Base-by-base conservation (phyloP, 257 asterid species). In the Cinchona pubescens region DNA sequence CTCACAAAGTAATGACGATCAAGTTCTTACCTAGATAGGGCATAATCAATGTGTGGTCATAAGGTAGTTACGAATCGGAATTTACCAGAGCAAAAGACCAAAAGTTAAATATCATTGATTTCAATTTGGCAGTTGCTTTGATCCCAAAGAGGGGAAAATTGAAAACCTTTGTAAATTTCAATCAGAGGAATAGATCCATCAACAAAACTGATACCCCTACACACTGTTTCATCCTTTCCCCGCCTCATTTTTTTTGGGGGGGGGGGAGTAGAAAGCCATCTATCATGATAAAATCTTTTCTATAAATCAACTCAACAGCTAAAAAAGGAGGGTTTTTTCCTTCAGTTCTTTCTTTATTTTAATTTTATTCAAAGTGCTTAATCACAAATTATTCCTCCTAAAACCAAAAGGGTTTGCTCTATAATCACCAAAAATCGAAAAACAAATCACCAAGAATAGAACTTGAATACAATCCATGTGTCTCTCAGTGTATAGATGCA, bases 341-440 rank as follows among this genome's bases (percentile, higher is more conserved):
- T 16, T 61, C 32, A 40, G 38, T 40, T 42, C 8, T 27, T 67
- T 16, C 72, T 15, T 11, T 32, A 42, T 14, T 42, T 67, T 67
- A 13, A 1, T 25, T 13, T 48, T 16, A 15, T 3, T 21, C 21
- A 13, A n/a, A n/a, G 13, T 5, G n/a, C 61, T 73, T 61, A 43
- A 43, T 21, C 30, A 1, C n/a, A 32, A 62, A 61, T 35, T 51
- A 27, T 55, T 21, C 75, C 5, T 30, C 58, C n/a, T 21, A 11
- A 64, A 76, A 64, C 49, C 53, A 42, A 65, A 72, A 55, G 82
- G 75, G 43, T 56, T 66, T 38, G 5, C n/a, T 25, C 69, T 7
- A 76, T n/a, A 76, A 29, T 63, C 40, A 19, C 46, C 48, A 56
- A 58, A 67, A 4, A 34, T 0, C 7, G 7, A 65, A 46, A 74